Evolutionary conservation across 768 basidiomycete genomes (phyloP), one percentile per base, ranked within the genome.

Genomic region (Fomitopsis pulvina): DNA sequence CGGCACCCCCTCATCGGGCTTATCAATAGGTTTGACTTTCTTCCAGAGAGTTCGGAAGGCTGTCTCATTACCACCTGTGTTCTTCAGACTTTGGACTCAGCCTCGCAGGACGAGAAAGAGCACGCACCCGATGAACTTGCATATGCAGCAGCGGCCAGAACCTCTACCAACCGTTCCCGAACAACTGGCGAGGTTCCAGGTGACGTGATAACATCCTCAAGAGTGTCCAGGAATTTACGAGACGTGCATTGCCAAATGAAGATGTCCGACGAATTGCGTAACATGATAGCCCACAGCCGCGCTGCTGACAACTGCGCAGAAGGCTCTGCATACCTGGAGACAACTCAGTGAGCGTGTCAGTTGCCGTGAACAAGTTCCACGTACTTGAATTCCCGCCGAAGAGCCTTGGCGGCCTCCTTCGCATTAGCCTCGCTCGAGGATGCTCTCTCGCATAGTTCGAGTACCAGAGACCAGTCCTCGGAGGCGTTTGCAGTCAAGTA

Each of bases 231-330:
- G 59, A 92, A 92, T 62, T 92, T 92, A 58, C 81, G 80, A 27
- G 82, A 73, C 12, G 79, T 75, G 32, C 80, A 83, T 57, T 88
- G 83, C 11, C 75, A 65, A 29, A 89, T 77, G 59, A 93, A 92
- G 12, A 78, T 60, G 9, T 84, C 80, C 0, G 82, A 78, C 2
- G 83, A 83, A 60, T 94, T 93, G 25, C 82, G 81, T 30, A 94
- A 76, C 84, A 94, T 87, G 57, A 94, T 84, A 2, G 91, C 85
- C 92, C 92, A 94, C 6, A 96, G 62, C 87, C 87, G 70, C 18
- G 87, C 87, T 20, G 87, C 87, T 22, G 86, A 82, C 6, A 91
- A 68, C 63, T 88, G 87, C 3, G 82, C 80, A 29, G 82, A 63
- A 2, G 87, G 85, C 61, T 87, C 85, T 4, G 84, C 88, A 59